phyloP scores from a whole-genome alignment of 2,329 filamentous ascomycete species.

The Cadophora gregata region DNA sequence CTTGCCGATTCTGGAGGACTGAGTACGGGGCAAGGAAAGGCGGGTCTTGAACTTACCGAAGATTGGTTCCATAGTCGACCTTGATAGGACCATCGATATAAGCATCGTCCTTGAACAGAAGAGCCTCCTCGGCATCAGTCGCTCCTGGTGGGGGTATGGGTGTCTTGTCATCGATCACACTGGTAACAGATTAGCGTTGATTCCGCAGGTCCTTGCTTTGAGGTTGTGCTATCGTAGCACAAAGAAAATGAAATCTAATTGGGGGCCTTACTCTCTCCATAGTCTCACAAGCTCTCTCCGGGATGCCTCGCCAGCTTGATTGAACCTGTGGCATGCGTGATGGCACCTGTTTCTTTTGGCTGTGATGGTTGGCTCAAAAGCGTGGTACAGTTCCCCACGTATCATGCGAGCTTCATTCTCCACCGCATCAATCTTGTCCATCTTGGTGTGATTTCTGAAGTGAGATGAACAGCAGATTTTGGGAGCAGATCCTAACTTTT shows the following conservation, averaged over 20 bases:
- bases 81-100: constrained; percentile 74
- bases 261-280: constrained; percentile 69
- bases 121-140: constrained; percentile 68
- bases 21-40: constrained; percentile 15
- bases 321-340: constrained; percentile 67
- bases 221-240: constrained; percentile 10
- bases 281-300: constrained; percentile 69
- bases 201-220: neutral
- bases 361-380: constrained; percentile 70
- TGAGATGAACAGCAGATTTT: neutral
- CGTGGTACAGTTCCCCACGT: constrained; percentile 72
- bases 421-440: constrained; percentile 46
- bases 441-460: constrained; percentile 16
- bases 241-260: constrained; percentile 10
- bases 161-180: constrained; percentile 65
- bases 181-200: constrained; percentile 44
- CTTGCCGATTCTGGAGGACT: constrained; percentile 59
- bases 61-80: constrained; percentile 80
- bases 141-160: constrained; percentile 65
- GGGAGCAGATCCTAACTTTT: neutral
- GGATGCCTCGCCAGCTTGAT: constrained; percentile 63
- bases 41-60: constrained; percentile 53
- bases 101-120: constrained; percentile 66
- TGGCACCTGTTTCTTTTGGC: constrained; percentile 68
- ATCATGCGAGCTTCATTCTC: constrained; percentile 64